These are phyloP conservation scores for Leccinum olivaceopallidum DNA, from an alignment of 768 basidiomycete species.

Conservation along the genomic window DNA sequence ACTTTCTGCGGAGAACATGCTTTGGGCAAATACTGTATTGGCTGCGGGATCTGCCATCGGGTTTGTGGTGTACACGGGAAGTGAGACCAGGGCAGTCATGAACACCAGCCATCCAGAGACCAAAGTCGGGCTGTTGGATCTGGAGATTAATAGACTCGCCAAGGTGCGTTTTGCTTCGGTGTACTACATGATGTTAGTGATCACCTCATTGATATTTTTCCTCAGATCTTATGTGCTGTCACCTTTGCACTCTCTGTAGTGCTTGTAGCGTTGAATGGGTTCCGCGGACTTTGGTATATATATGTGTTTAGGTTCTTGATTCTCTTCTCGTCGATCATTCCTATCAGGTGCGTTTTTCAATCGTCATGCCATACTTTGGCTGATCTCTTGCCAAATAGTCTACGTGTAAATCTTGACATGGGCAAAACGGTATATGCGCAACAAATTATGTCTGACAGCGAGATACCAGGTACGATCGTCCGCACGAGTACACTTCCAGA, in stretches of 20 bases:
- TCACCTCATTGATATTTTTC: background rate
- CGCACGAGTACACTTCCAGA: slow-evolving; percentile 97
- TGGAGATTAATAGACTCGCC: slow-evolving; percentile 93
- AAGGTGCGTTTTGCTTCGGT: slow-evolving; percentile 56
- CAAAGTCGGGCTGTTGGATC: slow-evolving; percentile 87
- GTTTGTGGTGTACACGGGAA: slow-evolving; percentile 91
- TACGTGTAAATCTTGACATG: slow-evolving; percentile 99
- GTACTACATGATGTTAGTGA: background rate
- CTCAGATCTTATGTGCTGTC: slow-evolving; percentile 88
- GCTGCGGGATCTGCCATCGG: slow-evolving; percentile 94
- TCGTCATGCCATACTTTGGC: background rate
- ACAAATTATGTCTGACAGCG: slow-evolving; percentile 89
- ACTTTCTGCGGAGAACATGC: slow-evolving; percentile 90
- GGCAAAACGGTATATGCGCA: slow-evolving; percentile 98
- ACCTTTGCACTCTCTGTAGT: slow-evolving; percentile 91
- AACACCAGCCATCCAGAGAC: slow-evolving; percentile 97
- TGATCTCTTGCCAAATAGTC: slow-evolving; percentile 42
- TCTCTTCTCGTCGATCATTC: slow-evolving; percentile 98
- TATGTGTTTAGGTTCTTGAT: slow-evolving; percentile 97
- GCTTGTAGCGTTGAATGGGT: slow-evolving; percentile 94
- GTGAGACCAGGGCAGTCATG: slow-evolving; percentile 96
- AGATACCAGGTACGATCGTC: slow-evolving; percentile 95
- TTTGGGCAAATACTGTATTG: slow-evolving; percentile 98
- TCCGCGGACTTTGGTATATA: slow-evolving; percentile 93
- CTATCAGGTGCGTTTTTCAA: slow-evolving; percentile 77